These are phyloP conservation scores for Ascobolus immersus DNA, from an alignment of 495 filamentous ascomycete genomes.

Conservation along the genomic window DNA sequence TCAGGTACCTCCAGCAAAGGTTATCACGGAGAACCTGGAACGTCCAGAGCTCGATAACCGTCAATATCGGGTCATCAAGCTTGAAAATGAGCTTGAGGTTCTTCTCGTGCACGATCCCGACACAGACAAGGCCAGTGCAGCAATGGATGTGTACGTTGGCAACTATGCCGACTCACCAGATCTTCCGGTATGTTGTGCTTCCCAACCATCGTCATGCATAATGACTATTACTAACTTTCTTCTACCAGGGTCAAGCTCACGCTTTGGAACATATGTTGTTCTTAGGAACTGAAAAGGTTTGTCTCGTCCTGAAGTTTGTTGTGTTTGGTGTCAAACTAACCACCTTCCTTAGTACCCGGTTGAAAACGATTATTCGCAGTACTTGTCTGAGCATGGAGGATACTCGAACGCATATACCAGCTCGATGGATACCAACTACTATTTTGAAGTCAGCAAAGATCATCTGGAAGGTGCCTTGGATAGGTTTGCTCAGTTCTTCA, in stretches of 20 bases:
- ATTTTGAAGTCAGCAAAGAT: constrained; percentile 76
- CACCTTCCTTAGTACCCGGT: constrained; percentile 40
- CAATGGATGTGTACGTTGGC: constrained; percentile 85
- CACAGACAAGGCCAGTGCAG: constrained; percentile 88
- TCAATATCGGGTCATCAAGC: constrained; percentile 59
- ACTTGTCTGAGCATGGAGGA: constrained; percentile 67
- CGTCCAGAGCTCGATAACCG: constrained; percentile 72
- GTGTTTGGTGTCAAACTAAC: too few species aligned
- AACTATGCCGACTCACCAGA: constrained; percentile 78
- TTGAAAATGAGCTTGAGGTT: constrained; percentile 78
- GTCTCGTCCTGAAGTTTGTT: constrained; percentile 5
- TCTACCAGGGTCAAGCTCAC: constrained; percentile 12
- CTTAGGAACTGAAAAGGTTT: constrained; percentile 91
- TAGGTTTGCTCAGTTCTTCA: constrained; percentile 94
- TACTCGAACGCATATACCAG: constrained; percentile 89
- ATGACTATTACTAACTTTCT: constrained; percentile 5
- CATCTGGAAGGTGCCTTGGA: constrained; percentile 70
- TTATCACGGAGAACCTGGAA: constrained; percentile 58
- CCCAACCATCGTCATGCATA: neutral
- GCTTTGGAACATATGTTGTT: constrained; percentile 48
- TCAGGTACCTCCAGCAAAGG: constrained; percentile 32
- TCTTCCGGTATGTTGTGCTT: constrained; percentile 35
- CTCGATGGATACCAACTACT: constrained; percentile 87
- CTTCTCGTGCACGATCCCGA: constrained; percentile 83
- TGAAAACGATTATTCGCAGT: constrained; percentile 91